phyloP scores from a whole-genome alignment of 192 early-diverging fungal species.

The Coemansia sp. region DNA sequence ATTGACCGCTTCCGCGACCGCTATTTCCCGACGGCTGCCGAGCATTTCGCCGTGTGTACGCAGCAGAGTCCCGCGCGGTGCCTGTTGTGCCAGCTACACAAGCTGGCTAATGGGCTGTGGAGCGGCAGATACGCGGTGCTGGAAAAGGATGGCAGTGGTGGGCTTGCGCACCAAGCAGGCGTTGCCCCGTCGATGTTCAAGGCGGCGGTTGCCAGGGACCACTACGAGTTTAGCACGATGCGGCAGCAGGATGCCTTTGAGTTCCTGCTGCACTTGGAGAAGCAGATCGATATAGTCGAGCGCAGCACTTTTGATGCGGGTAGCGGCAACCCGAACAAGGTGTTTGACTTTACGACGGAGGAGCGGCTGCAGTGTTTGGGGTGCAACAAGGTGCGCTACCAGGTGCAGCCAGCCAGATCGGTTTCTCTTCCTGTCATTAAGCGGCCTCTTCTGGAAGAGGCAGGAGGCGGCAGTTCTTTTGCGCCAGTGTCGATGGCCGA shows the following conservation, averaged over 20 bases:
- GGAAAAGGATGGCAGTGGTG: constrained; percentile 33
- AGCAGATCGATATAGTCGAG: constrained; percentile 79
- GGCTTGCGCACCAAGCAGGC: constrained; percentile 71
- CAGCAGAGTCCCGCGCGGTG: constrained; percentile 67
- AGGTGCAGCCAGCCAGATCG: constrained; percentile 51
- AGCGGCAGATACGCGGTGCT: constrained; percentile 83
- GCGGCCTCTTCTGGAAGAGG: constrained; percentile 19
- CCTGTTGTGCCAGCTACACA: constrained; percentile 89
- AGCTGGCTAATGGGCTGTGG: constrained; percentile 89
- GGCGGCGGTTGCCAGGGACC: constrained; percentile 79
- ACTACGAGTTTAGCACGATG: constrained; percentile 97
- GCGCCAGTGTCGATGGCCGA: constrained; percentile 61
- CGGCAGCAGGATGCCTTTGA: constrained; percentile 98
- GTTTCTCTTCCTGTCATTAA: constrained; percentile 77
- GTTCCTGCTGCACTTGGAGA: constrained; percentile 82
- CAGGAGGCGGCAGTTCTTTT: no score
- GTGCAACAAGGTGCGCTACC: constrained; percentile 86
- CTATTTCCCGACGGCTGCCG: constrained; percentile 49
- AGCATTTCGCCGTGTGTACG: constrained; percentile 45
- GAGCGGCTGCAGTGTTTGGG: constrained; percentile 85
- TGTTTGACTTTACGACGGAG: constrained; percentile 81
- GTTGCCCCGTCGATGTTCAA: constrained; percentile 95
- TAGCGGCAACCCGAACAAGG: constrained; percentile 69
- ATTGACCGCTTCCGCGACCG: constrained; percentile 78
- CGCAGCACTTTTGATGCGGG: constrained; percentile 59